Evolutionary conservation across 257 asterid species (phyloP).

Genomic region (Solanum tarijense): DNA sequence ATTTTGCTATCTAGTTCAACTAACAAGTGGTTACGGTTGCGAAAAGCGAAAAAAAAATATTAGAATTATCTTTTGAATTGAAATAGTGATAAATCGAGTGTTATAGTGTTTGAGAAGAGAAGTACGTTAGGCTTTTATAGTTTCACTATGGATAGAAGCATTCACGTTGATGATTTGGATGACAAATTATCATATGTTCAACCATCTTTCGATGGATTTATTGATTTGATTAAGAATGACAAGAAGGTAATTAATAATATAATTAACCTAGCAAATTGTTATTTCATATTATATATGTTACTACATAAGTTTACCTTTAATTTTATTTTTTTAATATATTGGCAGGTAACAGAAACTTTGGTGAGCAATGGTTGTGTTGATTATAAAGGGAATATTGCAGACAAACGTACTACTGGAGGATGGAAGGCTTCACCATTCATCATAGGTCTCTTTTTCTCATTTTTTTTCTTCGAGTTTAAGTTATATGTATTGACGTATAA

Average conservation of each 20-base stretch:
- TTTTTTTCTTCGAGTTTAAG: not conserved
- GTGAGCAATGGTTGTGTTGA: slow-evolving; percentile 61
- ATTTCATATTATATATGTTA: not conserved
- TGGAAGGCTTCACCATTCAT: slow-evolving; percentile 78
- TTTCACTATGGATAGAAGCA: not conserved
- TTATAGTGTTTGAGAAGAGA: not conserved
- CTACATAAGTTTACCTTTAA: too few relatives aligned
- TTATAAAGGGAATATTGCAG: slow-evolving; percentile 50
- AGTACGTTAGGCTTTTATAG: not conserved
- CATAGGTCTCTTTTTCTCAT: slow-evolving; percentile 26
- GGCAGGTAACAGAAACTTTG: slow-evolving; percentile 19
- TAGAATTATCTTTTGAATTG: not conserved
- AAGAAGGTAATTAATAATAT: not conserved
- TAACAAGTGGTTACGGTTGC: not conserved
- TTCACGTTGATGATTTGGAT: not conserved
- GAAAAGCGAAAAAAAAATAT: not conserved
- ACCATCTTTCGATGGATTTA: not conserved
- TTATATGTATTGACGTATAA: not conserved
- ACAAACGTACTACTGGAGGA: slow-evolving; percentile 54
- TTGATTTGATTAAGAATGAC: not conserved
- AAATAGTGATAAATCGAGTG: not conserved
- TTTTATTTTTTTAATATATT: not conserved
- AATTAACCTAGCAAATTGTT: not conserved
- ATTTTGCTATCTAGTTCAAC: not conserved
- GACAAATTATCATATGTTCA: not conserved